Conservation (phyloP, 148 eudicot genomes). For the Rhododendron griersonianum region DNA sequence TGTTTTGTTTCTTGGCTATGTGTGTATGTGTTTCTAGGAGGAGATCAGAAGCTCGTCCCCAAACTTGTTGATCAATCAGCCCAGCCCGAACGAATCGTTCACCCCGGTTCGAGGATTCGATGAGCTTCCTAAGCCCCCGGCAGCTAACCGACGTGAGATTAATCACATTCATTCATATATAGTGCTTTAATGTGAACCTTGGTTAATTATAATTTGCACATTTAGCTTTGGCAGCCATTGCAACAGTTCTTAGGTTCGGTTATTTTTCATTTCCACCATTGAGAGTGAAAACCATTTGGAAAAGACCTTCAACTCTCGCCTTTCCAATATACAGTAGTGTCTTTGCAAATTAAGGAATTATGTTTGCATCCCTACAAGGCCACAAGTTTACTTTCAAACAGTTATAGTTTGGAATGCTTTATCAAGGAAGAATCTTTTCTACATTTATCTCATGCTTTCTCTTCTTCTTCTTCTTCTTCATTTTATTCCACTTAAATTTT, state of each 20-base stretch:
- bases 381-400: slow-evolving; percentile 14
- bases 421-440: slow-evolving; percentile 6
- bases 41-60: slow-evolving; percentile 39
- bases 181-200: background rate
- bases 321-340: slow-evolving; percentile 8
- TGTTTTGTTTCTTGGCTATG: background rate
- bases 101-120: slow-evolving; percentile 51
- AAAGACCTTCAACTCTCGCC: slow-evolving; percentile 4
- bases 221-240: background rate
- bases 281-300: background rate
- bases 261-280: background rate
- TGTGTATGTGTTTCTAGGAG: slow-evolving; percentile 22
- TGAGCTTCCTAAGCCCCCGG: slow-evolving; percentile 79
- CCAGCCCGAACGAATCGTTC: slow-evolving; percentile 45
- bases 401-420: slow-evolving; percentile 9
- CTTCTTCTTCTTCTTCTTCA: background rate
- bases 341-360: slow-evolving; percentile 5
- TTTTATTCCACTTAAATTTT: background rate
- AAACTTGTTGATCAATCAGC: slow-evolving; percentile 45
- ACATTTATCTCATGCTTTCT: slow-evolving; percentile 3
- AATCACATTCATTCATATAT: background rate
- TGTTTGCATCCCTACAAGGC: background rate
- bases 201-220: background rate
- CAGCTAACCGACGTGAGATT: slow-evolving; percentile 78
- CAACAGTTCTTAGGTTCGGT: background rate